phyloP scores from a whole-genome alignment of 2,329 filamentous ascomycete genomes.

The Colletotrichum lini region DNA sequence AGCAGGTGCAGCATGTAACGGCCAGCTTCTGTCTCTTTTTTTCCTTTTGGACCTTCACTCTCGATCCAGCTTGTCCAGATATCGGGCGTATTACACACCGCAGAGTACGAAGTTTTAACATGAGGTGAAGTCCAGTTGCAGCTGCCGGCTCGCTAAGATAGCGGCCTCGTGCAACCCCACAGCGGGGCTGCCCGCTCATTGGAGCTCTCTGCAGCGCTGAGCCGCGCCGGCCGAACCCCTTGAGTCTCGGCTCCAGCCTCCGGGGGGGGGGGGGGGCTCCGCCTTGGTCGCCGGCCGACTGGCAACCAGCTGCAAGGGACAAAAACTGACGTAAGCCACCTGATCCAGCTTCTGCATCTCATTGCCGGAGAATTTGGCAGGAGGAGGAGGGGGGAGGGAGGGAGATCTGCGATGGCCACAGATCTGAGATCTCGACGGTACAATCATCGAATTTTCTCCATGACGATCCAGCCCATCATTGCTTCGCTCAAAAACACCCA shows the following conservation, averaged over 20 bases:
- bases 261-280: not conserved
- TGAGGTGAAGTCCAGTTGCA: conserved; percentile 17
- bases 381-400: not conserved
- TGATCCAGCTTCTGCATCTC: conserved; percentile 1
- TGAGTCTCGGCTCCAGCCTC: not conserved
- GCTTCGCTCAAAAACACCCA: too few species aligned
- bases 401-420: conserved; percentile 1
- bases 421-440: not conserved
- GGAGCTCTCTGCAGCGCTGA: conserved; percentile 25
- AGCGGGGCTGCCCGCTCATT: conserved; percentile 34
- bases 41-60: not conserved
- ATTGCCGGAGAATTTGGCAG: not conserved
- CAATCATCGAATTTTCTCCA: not conserved
- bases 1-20: not conserved
- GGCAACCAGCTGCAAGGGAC: conserved; percentile 13
- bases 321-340: conserved; percentile 7
- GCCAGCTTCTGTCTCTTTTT: not conserved
- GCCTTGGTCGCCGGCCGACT: not conserved
- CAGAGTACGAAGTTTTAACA: conserved; percentile 28
- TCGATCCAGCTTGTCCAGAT: not conserved
- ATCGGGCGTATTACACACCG: not conserved
- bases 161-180: conserved; percentile 30
- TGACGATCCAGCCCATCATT: not conserved
- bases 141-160: not conserved
- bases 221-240: conserved; percentile 6